These are phyloP conservation scores for Hemisphaericaspora nanyangensis DNA, from an alignment of 805 yeast genomes.

Conservation along the genomic window DNA sequence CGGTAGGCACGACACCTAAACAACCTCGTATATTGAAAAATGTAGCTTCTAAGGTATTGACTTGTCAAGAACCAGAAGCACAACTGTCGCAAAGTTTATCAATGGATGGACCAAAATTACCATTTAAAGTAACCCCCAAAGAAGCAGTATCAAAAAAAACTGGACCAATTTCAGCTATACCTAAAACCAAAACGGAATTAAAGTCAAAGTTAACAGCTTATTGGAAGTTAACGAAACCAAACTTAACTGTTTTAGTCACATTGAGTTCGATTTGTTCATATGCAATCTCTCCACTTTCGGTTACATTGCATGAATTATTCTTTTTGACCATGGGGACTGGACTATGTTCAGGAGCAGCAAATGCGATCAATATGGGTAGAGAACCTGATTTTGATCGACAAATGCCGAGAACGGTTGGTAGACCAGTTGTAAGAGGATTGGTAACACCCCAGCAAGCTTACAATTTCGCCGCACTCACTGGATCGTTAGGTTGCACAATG, in stretches of 20 bases:
- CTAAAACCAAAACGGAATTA: constrained; percentile 16
- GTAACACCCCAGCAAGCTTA: constrained; percentile 76
- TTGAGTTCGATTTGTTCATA: constrained; percentile 90
- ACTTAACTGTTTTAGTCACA: constrained; percentile 82
- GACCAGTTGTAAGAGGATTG: constrained; percentile 88
- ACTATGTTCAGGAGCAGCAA: constrained; percentile 88
- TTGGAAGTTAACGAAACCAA: constrained; percentile 83
- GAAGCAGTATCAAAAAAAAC: constrained; percentile 3
- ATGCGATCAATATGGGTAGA: constrained; percentile 95
- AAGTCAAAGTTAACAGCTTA: constrained; percentile 55
- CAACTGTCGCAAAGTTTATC: constrained; percentile 16
- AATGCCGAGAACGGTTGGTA: constrained; percentile 82
- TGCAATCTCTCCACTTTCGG: constrained; percentile 83
- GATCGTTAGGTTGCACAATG: constrained; percentile 64
- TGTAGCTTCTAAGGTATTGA: constrained; percentile 42
- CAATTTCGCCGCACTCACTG: constrained; percentile 71
- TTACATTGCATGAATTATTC: constrained; percentile 65
- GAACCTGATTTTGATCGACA: constrained; percentile 85
- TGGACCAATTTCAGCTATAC: constrained; percentile 1
- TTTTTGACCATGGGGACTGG: constrained; percentile 82
- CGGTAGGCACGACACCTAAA: not conserved
- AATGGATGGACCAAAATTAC: constrained; percentile 39
- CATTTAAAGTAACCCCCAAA: constrained; percentile 55
- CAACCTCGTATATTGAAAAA: constrained; percentile 19
- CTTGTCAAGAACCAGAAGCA: constrained; percentile 40